Conservation (phyloP, 768 basidiomycete genomes). For the Kwoniella sp. region DNA sequence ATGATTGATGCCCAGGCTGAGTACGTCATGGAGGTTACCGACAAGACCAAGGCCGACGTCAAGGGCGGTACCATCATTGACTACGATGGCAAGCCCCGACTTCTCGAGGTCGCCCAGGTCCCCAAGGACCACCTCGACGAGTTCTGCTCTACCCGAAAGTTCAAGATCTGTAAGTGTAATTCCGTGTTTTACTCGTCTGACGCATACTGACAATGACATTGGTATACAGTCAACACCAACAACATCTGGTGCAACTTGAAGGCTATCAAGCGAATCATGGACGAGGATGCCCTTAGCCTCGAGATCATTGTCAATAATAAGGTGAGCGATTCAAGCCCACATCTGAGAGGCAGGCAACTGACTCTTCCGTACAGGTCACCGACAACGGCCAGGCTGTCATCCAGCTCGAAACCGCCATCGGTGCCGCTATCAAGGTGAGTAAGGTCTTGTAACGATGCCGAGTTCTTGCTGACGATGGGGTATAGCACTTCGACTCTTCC, state of each 20-base stretch:
- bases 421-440: conserved; percentile 77
- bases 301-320: conserved; percentile 87
- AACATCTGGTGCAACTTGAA: conserved; percentile 62
- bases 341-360: neutral
- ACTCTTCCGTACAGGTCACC: conserved; percentile 61
- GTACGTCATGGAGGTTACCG: conserved; percentile 93
- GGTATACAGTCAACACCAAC: conserved; percentile 56
- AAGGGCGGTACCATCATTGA: conserved; percentile 83
- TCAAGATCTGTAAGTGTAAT: conserved; percentile 69
- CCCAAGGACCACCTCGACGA: conserved; percentile 91
- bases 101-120: conserved; percentile 93
- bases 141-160: conserved; percentile 83
- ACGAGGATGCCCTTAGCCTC: conserved; percentile 77
- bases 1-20: conserved; percentile 81
- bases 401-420: conserved; percentile 88
- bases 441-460: neutral
- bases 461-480: conserved; percentile 7
- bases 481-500: conserved; percentile 64
- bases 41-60: conserved; percentile 92
- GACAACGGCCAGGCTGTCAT: conserved; percentile 85
- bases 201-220: neutral
- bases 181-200: neutral
- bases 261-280: conserved; percentile 89
- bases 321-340: conserved; percentile 26
- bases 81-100: conserved; percentile 82